phyloP scores from a whole-genome alignment of 2,329 filamentous ascomycete genomes.

The Paecilomyces sp. region DNA sequence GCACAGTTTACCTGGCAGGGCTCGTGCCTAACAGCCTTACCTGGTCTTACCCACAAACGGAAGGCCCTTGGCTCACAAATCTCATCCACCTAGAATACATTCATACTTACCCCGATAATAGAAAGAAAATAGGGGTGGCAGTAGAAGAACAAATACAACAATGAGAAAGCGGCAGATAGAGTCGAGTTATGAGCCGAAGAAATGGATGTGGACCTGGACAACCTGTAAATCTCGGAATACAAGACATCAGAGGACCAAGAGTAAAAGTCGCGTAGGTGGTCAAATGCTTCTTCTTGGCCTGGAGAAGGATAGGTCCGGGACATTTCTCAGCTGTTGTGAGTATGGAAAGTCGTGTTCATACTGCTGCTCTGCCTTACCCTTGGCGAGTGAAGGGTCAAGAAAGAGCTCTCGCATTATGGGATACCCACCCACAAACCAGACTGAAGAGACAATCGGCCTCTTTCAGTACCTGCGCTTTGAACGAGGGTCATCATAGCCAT shows the following conservation, averaged over 20 bases:
- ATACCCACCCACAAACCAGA: constrained; percentile 40
- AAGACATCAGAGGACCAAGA: neutral
- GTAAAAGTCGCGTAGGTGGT: neutral
- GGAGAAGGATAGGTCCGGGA: neutral
- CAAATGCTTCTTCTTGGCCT: neutral
- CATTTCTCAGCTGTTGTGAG: constrained; percentile 8
- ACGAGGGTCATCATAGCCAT: constrained; percentile 68
- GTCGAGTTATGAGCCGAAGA: neutral
- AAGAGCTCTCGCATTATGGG: constrained; percentile 19
- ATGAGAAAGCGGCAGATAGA: constrained; percentile 1
- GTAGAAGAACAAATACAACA: constrained; percentile 18
- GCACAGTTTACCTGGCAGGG: constrained; percentile 8
- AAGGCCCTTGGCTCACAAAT: constrained; percentile 9
- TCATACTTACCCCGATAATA: constrained; percentile 32
- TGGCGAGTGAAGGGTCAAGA: constrained; percentile 18
- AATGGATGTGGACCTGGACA: neutral
- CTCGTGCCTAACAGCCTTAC: constrained; percentile 27
- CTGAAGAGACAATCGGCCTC: neutral
- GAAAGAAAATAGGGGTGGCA: constrained; percentile 10
- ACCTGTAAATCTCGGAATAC: constrained; percentile 3
- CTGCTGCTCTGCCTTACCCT: constrained; percentile 26
- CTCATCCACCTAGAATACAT: constrained; percentile 34
- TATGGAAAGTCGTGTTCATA: constrained; percentile 2
- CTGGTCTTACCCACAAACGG: constrained; percentile 35
- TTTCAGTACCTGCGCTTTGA: constrained; percentile 53